phyloP scores from a whole-genome alignment of 2,329 filamentous ascomycete species.

The Alternaria ethzedia region DNA sequence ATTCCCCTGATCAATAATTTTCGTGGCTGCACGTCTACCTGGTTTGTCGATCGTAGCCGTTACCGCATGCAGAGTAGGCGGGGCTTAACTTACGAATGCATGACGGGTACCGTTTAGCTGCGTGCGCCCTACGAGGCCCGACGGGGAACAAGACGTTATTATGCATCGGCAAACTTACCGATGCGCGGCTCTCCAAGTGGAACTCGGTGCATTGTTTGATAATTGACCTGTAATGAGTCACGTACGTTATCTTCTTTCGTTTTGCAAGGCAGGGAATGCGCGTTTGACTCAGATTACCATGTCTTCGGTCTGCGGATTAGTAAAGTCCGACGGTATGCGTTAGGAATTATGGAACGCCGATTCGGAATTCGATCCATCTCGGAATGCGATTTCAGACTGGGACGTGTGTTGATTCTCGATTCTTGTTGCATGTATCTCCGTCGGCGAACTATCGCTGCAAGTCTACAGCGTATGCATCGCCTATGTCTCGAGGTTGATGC shows the following conservation, averaged over 20 bases:
- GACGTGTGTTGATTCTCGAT: background rate
- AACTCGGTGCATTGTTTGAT: background rate
- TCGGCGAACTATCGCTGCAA: background rate
- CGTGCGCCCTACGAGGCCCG: background rate
- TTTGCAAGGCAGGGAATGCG: background rate
- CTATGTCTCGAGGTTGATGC: conserved; percentile 92
- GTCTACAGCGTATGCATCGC: too few species aligned
- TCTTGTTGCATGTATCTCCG: background rate
- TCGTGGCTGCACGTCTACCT: conserved; percentile 11
- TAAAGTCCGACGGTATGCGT: background rate
- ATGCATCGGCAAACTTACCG: background rate
- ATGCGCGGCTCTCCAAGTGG: background rate
- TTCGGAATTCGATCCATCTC: conserved; percentile 1
- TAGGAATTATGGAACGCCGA: conserved; percentile 7
- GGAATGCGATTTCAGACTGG: background rate
- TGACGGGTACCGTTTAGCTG: conserved; percentile 11
- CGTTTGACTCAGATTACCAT: background rate
- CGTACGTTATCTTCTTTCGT: background rate
- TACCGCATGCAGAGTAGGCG: conserved; percentile 14
- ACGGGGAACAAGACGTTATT: background rate
- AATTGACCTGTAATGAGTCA: background rate
- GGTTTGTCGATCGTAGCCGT: conserved; percentile 14
- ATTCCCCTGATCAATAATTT: background rate
- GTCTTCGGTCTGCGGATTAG: background rate
- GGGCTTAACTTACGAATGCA: conserved; percentile 15